A percentile compares a stretch with the other conserved stretches of the same genome.
These are phyloP conservation scores for Plenodomus biglobosus DNA, from an alignment of 2,329 filamentous ascomycete species.

Conservation along the genomic window DNA sequence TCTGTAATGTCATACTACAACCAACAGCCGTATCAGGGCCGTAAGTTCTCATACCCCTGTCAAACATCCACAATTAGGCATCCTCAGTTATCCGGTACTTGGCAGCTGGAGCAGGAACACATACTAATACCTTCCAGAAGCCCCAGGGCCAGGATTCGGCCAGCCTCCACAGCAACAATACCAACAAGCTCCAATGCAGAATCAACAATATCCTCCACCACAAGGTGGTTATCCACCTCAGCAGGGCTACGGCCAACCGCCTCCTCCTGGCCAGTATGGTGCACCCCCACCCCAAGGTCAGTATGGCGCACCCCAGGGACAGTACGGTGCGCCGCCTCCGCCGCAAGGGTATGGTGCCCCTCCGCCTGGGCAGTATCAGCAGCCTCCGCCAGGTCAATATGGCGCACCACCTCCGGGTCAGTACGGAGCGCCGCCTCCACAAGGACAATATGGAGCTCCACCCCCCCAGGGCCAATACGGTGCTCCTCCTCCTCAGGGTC, in stretches of 20 bases:
- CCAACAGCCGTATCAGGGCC: conserved; percentile 32
- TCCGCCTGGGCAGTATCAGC: conserved; percentile 7
- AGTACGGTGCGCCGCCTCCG: conserved; percentile 24
- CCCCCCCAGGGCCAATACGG: conserved; percentile 21
- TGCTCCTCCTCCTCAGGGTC: conserved; percentile 24
- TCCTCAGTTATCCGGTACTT: conserved; percentile 10
- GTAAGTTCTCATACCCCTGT: conserved; percentile 26
- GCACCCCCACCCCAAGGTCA: conserved; percentile 37
- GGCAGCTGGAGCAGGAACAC: conserved; percentile 14
- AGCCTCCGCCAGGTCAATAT: conserved; percentile 30
- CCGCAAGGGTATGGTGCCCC: conserved; percentile 23
- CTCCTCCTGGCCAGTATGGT: conserved; percentile 34
- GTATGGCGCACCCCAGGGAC: conserved; percentile 21
- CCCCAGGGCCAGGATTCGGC: conserved; percentile 31
- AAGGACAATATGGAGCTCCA: conserved; percentile 7
- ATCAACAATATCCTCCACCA: conserved; percentile 28
- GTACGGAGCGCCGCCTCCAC: conserved; percentile 14
- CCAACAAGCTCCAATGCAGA: conserved; percentile 37
- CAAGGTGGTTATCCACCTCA: conserved; percentile 37
- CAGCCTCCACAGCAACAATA: conserved; percentile 19
- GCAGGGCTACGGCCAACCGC: conserved; percentile 29
- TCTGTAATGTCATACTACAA: conserved; percentile 31
- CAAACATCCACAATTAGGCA: conserved; percentile 11
- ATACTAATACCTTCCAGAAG: conserved; percentile 32
- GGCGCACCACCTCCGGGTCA: conserved; percentile 38